A percentile compares a stretch with the other conserved stretches of the same genome.
Evolutionary conservation across 139 green algal species (phyloP).

Genomic region (Klebsormidium nitens): DNA sequence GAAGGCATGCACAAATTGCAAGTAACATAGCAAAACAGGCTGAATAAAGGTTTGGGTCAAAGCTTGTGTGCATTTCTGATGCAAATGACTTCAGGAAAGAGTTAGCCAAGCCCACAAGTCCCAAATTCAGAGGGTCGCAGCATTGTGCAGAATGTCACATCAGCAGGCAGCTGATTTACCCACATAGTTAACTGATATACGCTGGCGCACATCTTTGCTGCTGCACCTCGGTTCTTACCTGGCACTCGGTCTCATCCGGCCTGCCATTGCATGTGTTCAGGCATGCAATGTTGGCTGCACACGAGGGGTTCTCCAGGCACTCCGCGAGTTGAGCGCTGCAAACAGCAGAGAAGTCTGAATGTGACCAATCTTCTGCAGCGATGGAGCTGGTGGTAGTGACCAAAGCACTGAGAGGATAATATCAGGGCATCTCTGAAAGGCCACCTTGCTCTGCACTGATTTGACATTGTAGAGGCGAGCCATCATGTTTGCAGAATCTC

Average conservation of each 20-base stretch:
- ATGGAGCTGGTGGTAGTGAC: constrained; percentile 4
- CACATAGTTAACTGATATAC: too few species aligned
- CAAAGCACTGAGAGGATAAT: not conserved
- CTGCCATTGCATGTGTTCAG: constrained; percentile 66
- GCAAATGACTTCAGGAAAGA: not conserved
- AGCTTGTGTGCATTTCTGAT: too few species aligned
- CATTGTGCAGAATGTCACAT: constrained; percentile 13
- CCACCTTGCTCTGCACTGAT: not conserved
- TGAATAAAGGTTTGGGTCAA: too few species aligned
- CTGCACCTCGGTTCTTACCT: constrained; percentile 41
- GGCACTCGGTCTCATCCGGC: constrained; percentile 70
- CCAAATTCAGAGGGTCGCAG: not conserved
- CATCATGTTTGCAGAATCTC: not conserved
- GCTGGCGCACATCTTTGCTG: too few species aligned
- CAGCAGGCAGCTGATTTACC: too few species aligned
- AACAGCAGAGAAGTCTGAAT: not conserved
- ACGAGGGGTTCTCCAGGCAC: constrained; percentile 68
- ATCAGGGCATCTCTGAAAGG: not conserved
- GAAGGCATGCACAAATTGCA: too few species aligned
- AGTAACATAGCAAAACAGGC: too few species aligned
- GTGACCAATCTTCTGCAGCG: too few species aligned
- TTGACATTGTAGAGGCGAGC: not conserved
- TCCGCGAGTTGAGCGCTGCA: constrained; percentile 53
- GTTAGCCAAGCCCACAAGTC: not conserved
- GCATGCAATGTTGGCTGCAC: constrained; percentile 76